Conservation (phyloP, 352 stramenopile species). For the Blastocystis sp. region DNA sequence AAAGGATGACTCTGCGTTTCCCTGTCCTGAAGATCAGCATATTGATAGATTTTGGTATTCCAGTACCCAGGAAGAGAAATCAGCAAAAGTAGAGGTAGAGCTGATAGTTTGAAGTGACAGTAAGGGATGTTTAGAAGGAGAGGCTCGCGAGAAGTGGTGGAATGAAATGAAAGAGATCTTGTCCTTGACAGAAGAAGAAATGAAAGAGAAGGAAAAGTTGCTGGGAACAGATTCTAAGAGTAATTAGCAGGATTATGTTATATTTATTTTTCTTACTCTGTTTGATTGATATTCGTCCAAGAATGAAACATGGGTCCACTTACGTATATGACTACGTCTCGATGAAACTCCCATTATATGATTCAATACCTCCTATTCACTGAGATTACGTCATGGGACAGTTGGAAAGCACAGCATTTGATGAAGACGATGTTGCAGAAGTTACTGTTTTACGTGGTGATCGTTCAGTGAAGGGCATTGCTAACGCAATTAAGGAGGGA, state of each 20-base stretch:
- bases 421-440: not conserved
- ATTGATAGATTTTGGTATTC: conserved; percentile 46
- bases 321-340: not conserved
- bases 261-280: not conserved
- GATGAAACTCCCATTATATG: not conserved
- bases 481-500: conserved; percentile 67
- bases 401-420: conserved; percentile 30
- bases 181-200: conserved; percentile 21
- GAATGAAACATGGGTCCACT: too few relatives aligned
- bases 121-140: conserved; percentile 44
- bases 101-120: not conserved
- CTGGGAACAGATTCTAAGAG: not conserved
- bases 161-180: conserved; percentile 58
- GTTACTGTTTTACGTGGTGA: conserved; percentile 25
- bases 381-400: conserved; percentile 4
- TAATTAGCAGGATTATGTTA: not conserved
- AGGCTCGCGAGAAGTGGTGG: conserved; percentile 52
- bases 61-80: not conserved
- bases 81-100: conserved; percentile 33
- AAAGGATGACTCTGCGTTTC: conserved; percentile 24
- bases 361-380: not conserved
- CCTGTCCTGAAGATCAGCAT: conserved; percentile 24
- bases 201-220: conserved; percentile 30
- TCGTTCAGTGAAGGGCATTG: conserved; percentile 62
- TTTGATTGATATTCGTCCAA: not conserved